These are phyloP conservation scores for Chlorella sp. DNA, from an alignment of 139 green algal species.

Conservation along the genomic window DNA sequence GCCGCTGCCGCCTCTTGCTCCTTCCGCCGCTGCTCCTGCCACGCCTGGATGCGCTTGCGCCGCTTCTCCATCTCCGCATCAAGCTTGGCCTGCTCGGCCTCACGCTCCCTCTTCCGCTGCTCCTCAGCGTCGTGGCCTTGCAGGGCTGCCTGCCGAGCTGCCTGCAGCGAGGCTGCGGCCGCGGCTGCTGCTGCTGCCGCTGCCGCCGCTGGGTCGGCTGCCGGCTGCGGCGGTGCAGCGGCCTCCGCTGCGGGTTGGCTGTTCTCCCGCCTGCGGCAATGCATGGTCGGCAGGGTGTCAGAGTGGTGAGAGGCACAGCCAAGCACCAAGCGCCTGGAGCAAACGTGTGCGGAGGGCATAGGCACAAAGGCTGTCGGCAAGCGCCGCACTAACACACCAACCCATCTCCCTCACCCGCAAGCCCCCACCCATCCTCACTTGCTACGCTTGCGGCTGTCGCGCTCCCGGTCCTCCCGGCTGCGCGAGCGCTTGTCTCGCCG, in stretches of 20 bases:
- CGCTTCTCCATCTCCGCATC: slow-evolving; percentile 77
- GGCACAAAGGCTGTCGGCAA: no score
- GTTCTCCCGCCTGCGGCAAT: background rate
- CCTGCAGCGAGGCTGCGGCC: background rate
- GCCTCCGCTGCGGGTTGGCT: background rate
- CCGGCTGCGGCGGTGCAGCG: background rate
- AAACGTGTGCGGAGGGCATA: no score
- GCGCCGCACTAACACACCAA: no score
- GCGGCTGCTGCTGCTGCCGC: background rate
- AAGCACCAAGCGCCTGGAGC: no score
- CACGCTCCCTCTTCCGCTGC: slow-evolving; percentile 18
- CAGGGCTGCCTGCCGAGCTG: slow-evolving; percentile 24
- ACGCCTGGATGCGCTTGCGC: slow-evolving; percentile 76
- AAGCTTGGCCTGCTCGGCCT: slow-evolving; percentile 57
- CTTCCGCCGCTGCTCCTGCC: slow-evolving; percentile 65
- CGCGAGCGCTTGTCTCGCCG: background rate
- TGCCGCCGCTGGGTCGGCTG: background rate
- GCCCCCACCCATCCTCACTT: background rate
- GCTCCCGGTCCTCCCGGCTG: background rate
- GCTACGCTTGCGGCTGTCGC: slow-evolving; percentile 17
- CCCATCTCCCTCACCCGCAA: background rate
- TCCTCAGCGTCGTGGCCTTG: slow-evolving; percentile 42
- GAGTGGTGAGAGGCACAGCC: no score
- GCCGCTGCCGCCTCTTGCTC: slow-evolving; percentile 34
- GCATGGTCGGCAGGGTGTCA: background rate